Percentiles rank a stretch among this genome's conserved stretches.
phyloP scores from a whole-genome alignment of 2,329 filamentous ascomycete genomes.

The Zalaria sp. region DNA sequence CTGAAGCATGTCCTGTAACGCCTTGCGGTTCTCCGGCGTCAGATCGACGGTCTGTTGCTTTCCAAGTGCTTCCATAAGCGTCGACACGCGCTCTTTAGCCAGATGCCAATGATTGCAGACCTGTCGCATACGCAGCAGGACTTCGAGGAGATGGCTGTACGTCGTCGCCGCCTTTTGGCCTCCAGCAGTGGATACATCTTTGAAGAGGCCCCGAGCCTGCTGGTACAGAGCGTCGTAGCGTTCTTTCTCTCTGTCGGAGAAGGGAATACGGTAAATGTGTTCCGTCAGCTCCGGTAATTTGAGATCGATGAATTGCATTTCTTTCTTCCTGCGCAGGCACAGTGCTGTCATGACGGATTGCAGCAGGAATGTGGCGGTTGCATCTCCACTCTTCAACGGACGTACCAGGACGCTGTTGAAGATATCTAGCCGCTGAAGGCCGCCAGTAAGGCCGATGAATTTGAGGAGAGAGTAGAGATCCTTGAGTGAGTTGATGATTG shows the following conservation, averaged over 20 bases:
- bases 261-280: conserved; percentile 61
- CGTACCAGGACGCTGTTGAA: conserved; percentile 62
- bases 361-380: conserved; percentile 43
- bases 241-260: conserved; percentile 57
- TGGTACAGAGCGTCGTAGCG: conserved; percentile 64
- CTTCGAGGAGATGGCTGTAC: conserved; percentile 66
- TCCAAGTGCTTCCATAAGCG: conserved; percentile 57
- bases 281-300: conserved; percentile 65
- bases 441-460: conserved; percentile 63
- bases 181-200: conserved; percentile 37
- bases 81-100: conserved; percentile 58
- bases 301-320: conserved; percentile 78
- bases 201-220: conserved; percentile 60
- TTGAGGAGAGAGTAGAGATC: conserved; percentile 70
- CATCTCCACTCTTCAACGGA: conserved; percentile 46
- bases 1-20: conserved; percentile 62
- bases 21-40: conserved; percentile 55
- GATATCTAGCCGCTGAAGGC: conserved; percentile 56
- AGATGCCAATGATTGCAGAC: conserved; percentile 83
- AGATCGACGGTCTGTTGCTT: conserved; percentile 53
- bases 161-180: conserved; percentile 26
- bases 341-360: conserved; percentile 69
- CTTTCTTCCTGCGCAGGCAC: conserved; percentile 69
- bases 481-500: conserved; percentile 42
- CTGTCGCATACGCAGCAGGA: conserved; percentile 70